A percentile compares a stretch with the other conserved stretches of the same genome.
These are phyloP conservation scores for Solanum virginianum DNA, from an alignment of 257 asterid genomes.

Conservation along the genomic window DNA sequence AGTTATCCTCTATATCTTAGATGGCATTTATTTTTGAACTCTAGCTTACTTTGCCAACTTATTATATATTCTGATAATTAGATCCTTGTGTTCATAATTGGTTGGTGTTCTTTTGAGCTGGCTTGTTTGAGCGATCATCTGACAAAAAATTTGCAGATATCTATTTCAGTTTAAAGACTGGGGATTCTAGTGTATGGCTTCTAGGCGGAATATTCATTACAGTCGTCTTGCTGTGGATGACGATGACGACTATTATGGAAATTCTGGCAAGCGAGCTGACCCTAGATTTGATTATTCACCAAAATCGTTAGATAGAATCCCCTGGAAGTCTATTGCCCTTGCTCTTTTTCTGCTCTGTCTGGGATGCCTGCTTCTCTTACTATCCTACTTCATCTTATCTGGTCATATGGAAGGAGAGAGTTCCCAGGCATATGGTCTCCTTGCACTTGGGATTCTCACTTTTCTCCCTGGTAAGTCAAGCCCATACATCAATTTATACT, in stretches of 20 bases:
- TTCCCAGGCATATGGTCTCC: slow-evolving; percentile 78
- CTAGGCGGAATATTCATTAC: slow-evolving; percentile 52
- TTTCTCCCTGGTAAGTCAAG: slow-evolving; percentile 62
- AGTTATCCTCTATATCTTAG: not conserved
- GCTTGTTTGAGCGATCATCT: not conserved
- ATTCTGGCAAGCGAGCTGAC: slow-evolving; percentile 26
- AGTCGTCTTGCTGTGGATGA: slow-evolving; percentile 60
- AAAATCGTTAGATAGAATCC: slow-evolving; percentile 43
- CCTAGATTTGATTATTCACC: slow-evolving; percentile 77
- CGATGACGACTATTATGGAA: slow-evolving; percentile 34
- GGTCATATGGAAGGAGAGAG: slow-evolving; percentile 89
- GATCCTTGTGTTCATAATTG: not conserved
- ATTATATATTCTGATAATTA: not conserved
- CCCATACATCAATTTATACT: not conserved
- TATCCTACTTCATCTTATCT: slow-evolving; percentile 64
- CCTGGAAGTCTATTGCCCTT: slow-evolving; percentile 84
- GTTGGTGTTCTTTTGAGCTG: not conserved
- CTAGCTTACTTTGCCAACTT: not conserved
- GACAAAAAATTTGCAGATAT: not conserved
- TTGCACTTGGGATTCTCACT: slow-evolving; percentile 69
- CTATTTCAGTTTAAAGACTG: not conserved
- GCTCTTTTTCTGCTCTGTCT: slow-evolving; percentile 72
- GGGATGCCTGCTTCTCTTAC: slow-evolving; percentile 73
- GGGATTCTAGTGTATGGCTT: slow-evolving; percentile 33
- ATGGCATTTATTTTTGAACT: not conserved